A percentile compares a stretch with the other conserved stretches of the same genome.
Conservation (phyloP, 164 flowering plant genomes). For the Vitis amurensis region DNA sequence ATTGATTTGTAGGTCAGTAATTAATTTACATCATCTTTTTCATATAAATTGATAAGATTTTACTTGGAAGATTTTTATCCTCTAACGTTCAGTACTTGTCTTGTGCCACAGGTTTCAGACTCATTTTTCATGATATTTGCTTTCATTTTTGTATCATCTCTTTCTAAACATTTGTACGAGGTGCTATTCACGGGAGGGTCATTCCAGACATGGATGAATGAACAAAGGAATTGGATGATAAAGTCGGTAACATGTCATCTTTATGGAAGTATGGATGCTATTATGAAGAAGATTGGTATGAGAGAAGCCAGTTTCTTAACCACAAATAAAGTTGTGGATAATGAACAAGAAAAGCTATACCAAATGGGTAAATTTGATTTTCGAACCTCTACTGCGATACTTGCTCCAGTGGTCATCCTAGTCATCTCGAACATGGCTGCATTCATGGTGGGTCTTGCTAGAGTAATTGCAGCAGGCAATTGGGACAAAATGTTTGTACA, state of each 20-base stretch:
- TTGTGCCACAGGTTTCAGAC: slow-evolving; percentile 23
- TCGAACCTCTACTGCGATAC: slow-evolving; percentile 30
- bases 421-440: slow-evolving; percentile 29
- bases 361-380: slow-evolving; percentile 39
- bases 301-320: slow-evolving; percentile 41
- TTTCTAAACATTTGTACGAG: slow-evolving; percentile 25
- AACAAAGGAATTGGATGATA: slow-evolving; percentile 45
- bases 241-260: slow-evolving; percentile 30
- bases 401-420: slow-evolving; percentile 31
- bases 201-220: slow-evolving; percentile 28
- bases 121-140: slow-evolving; percentile 24
- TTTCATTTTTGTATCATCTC: slow-evolving; percentile 28
- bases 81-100: too few species aligned
- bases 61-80: too few species aligned
- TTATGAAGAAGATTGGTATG: slow-evolving; percentile 31
- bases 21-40: too few species aligned
- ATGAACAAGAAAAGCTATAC: slow-evolving; percentile 26
- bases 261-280: slow-evolving; percentile 35
- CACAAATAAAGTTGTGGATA: slow-evolving; percentile 40
- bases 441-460: slow-evolving; percentile 25
- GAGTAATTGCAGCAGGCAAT: slow-evolving; percentile 11
- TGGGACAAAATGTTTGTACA: slow-evolving; percentile 32
- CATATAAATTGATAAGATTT: too few species aligned
- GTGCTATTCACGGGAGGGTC: slow-evolving; percentile 30
- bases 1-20: too few species aligned